Base-by-base conservation (phyloP, 192 early-diverging fungal species). In the Coemansia umbellata region DNA sequence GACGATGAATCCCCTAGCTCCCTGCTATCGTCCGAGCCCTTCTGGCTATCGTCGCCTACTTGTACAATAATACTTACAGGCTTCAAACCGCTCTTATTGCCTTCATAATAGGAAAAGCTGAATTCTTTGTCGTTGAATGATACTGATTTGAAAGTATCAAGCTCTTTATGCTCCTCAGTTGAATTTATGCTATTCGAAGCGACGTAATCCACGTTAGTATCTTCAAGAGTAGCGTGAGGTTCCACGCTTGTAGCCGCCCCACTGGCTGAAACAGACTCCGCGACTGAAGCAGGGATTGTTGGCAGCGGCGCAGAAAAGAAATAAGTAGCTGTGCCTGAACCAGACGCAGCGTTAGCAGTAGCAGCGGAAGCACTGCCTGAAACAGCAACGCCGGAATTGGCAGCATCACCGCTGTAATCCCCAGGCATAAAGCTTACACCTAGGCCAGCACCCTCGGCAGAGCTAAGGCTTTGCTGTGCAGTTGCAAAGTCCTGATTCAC, bases 381-480 rank as follows among this genome's bases (percentile, higher is more conserved):
- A 18, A 31, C 42, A 31, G 53, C 41, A 2, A 39, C 1, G 42
- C 53, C 31, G 33, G 40, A n/a, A 33, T 56, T 30, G 41, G 47
- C 35, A 27, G 47, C 31, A 51, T 26, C 22, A 42, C 43, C 24
- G 43, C 43, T 45, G 24, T 26, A 14, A 30, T 21, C 47, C 0
- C 41, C 56, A 1, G 36, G 43, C 14, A 35, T 37, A 17, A 50
- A 24, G 39, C 27, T 58, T 6, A 50, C 45, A 2, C 50, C 67
- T 8, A 52, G 50, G 4, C 41, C 50, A 23, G 60, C 26, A 19
- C 60, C 71, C 8, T 74, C 71, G 4, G 35, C 54, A 19, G 71
- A 74, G 53, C 71, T 74, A 10, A 74, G 50, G 55, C 71, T 74
- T 56, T 74, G 71, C 22, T 74, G 56, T 2, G 71, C 71, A 2